phyloP scores from a whole-genome alignment of 495 filamentous ascomycete species.

The Neurospora sp. region DNA sequence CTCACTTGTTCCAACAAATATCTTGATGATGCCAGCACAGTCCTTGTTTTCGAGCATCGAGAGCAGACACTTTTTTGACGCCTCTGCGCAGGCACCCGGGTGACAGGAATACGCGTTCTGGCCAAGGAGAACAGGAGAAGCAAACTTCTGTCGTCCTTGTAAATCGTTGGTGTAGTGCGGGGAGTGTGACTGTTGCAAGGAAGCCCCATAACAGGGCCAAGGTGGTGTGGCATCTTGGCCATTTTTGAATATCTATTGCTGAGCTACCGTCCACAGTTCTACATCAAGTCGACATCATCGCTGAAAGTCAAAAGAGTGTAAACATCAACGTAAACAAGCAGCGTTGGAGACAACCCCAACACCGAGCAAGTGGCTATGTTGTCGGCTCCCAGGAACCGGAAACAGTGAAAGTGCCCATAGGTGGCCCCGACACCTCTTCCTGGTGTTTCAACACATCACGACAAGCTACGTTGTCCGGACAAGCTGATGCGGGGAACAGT shows the following conservation, averaged over 20 bases:
- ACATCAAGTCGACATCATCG: background rate
- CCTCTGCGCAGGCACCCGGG: background rate
- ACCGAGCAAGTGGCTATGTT: background rate
- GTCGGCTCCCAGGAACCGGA: background rate
- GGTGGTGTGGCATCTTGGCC: background rate
- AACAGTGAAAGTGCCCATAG: background rate
- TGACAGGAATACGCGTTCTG: background rate
- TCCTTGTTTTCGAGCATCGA: background rate
- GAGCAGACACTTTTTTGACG: background rate
- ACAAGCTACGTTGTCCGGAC: background rate
- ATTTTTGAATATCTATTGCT: background rate
- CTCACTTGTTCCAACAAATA: background rate
- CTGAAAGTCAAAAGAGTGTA: background rate
- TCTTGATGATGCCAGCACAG: background rate
- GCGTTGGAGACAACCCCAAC: background rate
- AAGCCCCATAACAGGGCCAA: background rate
- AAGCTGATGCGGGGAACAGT: background rate
- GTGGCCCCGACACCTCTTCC: background rate
- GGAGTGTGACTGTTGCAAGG: background rate
- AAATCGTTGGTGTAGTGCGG: background rate
- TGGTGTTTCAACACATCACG: background rate
- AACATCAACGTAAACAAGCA: background rate
- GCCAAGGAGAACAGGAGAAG: background rate
- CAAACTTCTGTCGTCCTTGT: background rate
- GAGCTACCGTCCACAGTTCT: background rate